Evolutionary conservation across 352 stramenopile species (phyloP).

Genomic region (Blastocystis sp.): DNA sequence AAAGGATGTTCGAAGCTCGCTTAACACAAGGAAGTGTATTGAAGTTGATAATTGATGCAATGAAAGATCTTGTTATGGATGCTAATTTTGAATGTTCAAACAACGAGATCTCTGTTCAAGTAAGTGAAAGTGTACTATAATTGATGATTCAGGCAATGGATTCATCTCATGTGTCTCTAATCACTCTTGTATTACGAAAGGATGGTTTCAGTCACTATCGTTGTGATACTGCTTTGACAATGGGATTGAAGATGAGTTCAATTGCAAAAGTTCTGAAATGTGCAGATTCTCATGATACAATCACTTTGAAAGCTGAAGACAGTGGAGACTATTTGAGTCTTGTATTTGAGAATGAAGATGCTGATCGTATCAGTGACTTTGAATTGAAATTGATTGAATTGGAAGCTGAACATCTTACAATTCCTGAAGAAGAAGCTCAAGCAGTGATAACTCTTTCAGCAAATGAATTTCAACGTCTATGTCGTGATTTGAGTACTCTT

Average conservation of each 20-base stretch:
- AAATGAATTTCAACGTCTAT: conserved; percentile 94
- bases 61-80: conserved; percentile 97
- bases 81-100: conserved; percentile 91
- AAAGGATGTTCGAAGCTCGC: conserved; percentile 94
- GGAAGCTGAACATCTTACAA: conserved; percentile 90
- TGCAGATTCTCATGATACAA: conserved; percentile 89
- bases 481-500: conserved; percentile 91
- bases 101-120: conserved; percentile 78
- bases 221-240: conserved; percentile 89
- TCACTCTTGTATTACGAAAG: conserved; percentile 85
- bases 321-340: conserved; percentile 87
- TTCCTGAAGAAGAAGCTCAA: conserved; percentile 72
- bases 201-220: conserved; percentile 77
- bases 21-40: conserved; percentile 88
- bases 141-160: conserved; percentile 88
- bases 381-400: conserved; percentile 99
- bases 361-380: conserved; percentile 86
- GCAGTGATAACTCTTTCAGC: conserved; percentile 75
- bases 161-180: conserved; percentile 93
- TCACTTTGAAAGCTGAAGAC: conserved; percentile 96
- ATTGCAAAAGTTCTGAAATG: conserved; percentile 99
- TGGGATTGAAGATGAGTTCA: conserved; percentile 92
- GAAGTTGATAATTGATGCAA: conserved; percentile 96
- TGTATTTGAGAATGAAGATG: conserved; percentile 89
- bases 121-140: conserved; percentile 10